Base-by-base conservation (phyloP, 2,329 filamentous ascomycete species). In the Cladosporium cucumerinum region DNA sequence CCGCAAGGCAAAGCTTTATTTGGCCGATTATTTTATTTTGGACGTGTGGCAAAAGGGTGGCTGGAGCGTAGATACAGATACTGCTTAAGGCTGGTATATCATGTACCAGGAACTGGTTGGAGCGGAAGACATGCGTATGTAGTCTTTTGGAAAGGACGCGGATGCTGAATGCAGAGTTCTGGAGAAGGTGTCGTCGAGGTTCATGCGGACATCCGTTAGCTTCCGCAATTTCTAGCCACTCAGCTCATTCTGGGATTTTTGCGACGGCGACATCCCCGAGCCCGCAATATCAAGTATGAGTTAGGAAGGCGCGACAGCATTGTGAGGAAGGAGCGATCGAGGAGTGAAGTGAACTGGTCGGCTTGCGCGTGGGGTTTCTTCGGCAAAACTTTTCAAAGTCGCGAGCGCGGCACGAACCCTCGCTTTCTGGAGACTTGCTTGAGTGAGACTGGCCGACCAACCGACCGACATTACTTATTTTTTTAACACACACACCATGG, bases 401-500 rank as follows among this genome's bases (percentile, higher is more conserved):
- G 51, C 51, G 51, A 18, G 28, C 51, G 51, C 51, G 51, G 28
- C 51, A 28, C 51, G 51, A 32, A 54, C 51, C 16, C 51, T 54
- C 51, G 28, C 49, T 52, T 28, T 34, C 23, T 28, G 30, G 51
- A 46, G 36, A 46, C 36, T 46, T 10, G 39, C 39, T 46, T 46
- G 32, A 34, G 11, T 16, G n/a, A 46, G n/a, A 12, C 39, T 46
- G 39, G 39, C n/a, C 39, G 39, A 30, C 23, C 25, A 18, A 28
- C 28, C 3, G 21, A 54, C 16, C 14, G 10, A 54, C 51, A 21
- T 54, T 10, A 32, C 30, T 32, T 54, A 32, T 54, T 54, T 25
- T 49, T 63, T n/a, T n/a, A n/a, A n/a, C 21, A 52, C 43, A 39
- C 21, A 60, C 46, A 51, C 16, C 23, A 65, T 65, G 54, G 57